Conservation (phyloP, 1,284 basidiomycete species). For the Lentinula novae-zelandiae region DNA sequence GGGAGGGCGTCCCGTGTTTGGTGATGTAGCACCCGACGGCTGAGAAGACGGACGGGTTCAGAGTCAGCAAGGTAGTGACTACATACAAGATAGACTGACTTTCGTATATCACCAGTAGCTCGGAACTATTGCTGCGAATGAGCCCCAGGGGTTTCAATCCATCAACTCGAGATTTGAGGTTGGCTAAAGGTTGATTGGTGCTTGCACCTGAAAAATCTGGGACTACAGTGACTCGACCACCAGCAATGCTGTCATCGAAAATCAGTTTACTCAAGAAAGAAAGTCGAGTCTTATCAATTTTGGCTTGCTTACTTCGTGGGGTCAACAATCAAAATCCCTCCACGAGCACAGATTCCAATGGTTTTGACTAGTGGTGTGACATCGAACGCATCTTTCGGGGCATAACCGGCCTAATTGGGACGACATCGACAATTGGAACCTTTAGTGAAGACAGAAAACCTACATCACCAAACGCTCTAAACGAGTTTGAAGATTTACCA, state of each 20-base stretch:
- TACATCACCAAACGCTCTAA: slow-evolving; percentile 62
- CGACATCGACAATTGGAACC: neutral
- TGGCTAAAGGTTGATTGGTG: slow-evolving; percentile 36
- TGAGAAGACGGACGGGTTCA: slow-evolving; percentile 18
- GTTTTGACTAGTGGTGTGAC: slow-evolving; percentile 57
- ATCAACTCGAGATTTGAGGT: slow-evolving; percentile 59
- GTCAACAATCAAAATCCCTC: slow-evolving; percentile 60
- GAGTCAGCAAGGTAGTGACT: neutral
- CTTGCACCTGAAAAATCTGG: slow-evolving; percentile 57
- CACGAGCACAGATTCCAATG: slow-evolving; percentile 60
- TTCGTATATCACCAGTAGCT: slow-evolving; percentile 71
- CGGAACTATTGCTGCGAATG: slow-evolving; percentile 49
- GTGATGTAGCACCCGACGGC: slow-evolving; percentile 71
- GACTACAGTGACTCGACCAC: slow-evolving; percentile 42
- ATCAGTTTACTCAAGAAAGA: neutral
- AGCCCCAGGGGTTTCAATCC: slow-evolving; percentile 63
- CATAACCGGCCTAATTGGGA: slow-evolving; percentile 50
- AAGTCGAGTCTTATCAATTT: neutral
- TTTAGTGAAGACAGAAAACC: slow-evolving; percentile 19
- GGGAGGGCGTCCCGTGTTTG: slow-evolving; percentile 59
- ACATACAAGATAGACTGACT: slow-evolving; percentile 36
- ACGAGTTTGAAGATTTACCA: slow-evolving; percentile 30
- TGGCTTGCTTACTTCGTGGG: slow-evolving; percentile 53
- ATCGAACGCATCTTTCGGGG: slow-evolving; percentile 64
- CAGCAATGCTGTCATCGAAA: slow-evolving; percentile 32